phyloP scores from a whole-genome alignment of 495 filamentous ascomycete genomes.

The Jackrogersella minutella region DNA sequence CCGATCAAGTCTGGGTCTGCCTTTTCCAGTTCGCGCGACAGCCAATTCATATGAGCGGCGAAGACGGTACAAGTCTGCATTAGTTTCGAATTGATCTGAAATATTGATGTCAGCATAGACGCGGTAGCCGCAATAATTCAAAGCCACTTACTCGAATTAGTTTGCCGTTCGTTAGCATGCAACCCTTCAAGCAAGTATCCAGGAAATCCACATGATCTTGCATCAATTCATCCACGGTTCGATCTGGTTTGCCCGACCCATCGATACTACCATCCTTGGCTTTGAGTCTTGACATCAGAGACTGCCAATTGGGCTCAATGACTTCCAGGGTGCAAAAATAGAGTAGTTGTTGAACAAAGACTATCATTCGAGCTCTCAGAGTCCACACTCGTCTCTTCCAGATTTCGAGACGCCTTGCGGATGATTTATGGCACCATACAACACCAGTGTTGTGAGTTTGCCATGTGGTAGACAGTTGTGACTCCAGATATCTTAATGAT shows the following conservation, averaged over 20 bases:
- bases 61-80: slow-evolving; percentile 93
- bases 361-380: slow-evolving; percentile 88
- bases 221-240: slow-evolving; percentile 97
- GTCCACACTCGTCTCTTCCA: slow-evolving; percentile 97
- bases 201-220: slow-evolving; percentile 98
- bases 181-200: slow-evolving; percentile 97
- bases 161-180: slow-evolving; percentile 97
- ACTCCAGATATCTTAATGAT: slow-evolving; percentile 87
- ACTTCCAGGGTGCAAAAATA: slow-evolving; percentile 98
- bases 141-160: slow-evolving; percentile 75
- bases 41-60: slow-evolving; percentile 80
- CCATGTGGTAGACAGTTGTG: slow-evolving; percentile 84
- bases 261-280: slow-evolving; percentile 59
- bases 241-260: slow-evolving; percentile 64
- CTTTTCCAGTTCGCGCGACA: slow-evolving; percentile 79
- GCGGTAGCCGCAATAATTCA: slow-evolving; percentile 7
- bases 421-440: slow-evolving; percentile 85
- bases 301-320: slow-evolving; percentile 97
- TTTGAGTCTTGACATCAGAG: slow-evolving; percentile 83
- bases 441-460: slow-evolving; percentile 83
- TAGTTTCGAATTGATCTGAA: slow-evolving; percentile 92
- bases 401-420: slow-evolving; percentile 76
- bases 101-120: slow-evolving; percentile 32
- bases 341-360: slow-evolving; percentile 93
- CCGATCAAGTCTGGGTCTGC: slow-evolving; percentile 76